phyloP scores from a whole-genome alignment of 176 grass and related monocot genomes.

The Zea mays region DNA sequence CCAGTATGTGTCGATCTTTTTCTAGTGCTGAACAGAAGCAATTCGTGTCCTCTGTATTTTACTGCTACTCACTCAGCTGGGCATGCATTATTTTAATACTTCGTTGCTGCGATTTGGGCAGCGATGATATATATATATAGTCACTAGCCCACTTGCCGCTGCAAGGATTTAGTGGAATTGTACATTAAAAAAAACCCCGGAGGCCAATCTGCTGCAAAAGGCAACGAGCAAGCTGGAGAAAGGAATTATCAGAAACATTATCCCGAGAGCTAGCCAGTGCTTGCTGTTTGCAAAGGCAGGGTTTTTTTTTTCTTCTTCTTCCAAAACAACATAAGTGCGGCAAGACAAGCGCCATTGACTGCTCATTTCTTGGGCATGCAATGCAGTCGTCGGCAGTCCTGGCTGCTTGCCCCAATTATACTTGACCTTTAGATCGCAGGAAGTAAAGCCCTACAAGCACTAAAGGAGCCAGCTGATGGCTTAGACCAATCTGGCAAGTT shows the following conservation, averaged over 20 bases:
- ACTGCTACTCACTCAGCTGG: neutral
- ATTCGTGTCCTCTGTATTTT: neutral
- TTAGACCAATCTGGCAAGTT: conserved; percentile 59
- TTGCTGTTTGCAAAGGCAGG: conserved; percentile 34
- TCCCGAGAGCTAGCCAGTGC: conserved; percentile 37
- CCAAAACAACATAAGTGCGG: conserved; percentile 31
- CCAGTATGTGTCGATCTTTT: neutral
- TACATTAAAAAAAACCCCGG: conserved; percentile 16
- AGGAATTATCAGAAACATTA: conserved; percentile 42
- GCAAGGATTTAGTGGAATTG: conserved; percentile 26
- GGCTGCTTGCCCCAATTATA: conserved; percentile 19
- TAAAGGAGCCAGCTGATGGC: conserved; percentile 57
- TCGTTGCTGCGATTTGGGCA: conserved; percentile 8
- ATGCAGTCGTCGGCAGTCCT: neutral
- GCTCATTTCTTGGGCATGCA: conserved; percentile 7
- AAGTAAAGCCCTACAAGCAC: conserved; percentile 41
- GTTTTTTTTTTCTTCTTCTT: conserved; percentile 9
- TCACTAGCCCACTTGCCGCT: conserved; percentile 2
- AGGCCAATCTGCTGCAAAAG: conserved; percentile 27
- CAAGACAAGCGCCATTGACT: conserved; percentile 39
- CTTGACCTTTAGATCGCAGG: conserved; percentile 43
- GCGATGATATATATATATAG: neutral
- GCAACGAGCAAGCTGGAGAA: conserved; percentile 25
- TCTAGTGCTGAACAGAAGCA: neutral
- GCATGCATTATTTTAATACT: neutral